Conservation (phyloP, 352 stramenopile species). For the Pelagophyceae sp. region DNA sequence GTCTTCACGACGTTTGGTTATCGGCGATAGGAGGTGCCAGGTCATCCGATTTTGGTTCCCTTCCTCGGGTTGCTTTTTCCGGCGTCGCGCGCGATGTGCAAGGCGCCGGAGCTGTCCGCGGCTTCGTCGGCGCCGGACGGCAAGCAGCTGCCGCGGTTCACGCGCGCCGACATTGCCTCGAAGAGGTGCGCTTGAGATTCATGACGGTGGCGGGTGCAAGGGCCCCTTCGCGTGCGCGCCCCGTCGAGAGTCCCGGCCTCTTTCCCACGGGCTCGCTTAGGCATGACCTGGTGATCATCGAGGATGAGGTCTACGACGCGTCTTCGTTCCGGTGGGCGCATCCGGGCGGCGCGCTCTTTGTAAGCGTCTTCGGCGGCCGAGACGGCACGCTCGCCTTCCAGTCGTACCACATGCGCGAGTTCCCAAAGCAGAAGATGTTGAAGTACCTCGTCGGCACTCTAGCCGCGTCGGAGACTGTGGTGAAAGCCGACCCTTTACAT, state of each 20-base stretch:
- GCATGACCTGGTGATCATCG: constrained; percentile 10
- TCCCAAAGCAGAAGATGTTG: constrained; percentile 19
- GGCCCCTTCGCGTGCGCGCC: too few species aligned
- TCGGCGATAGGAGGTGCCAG: too few species aligned
- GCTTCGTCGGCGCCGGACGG: background rate
- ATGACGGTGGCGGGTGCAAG: too few species aligned
- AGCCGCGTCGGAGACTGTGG: background rate
- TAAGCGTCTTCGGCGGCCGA: constrained; percentile 26
- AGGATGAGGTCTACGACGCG: constrained; percentile 21
- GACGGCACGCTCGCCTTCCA: constrained; percentile 36
- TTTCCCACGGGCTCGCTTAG: background rate
- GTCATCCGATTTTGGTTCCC: too few species aligned
- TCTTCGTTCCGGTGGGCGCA: constrained; percentile 16
- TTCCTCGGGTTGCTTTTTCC: too few species aligned
- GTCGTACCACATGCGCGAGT: constrained; percentile 31
- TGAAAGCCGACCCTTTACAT: constrained; percentile 19
- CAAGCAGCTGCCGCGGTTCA: background rate
- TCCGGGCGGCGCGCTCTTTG: constrained; percentile 29
- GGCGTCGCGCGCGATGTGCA: background rate
- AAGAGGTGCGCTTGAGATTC: background rate
- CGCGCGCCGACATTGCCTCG: background rate
- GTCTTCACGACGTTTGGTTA: too few species aligned
- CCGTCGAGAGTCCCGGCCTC: background rate
- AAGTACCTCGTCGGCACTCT: constrained; percentile 20
- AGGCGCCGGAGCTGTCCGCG: too few species aligned